Base-by-base conservation (phyloP, 2,329 filamentous ascomycete species). In the Cryphonectria naterciae region DNA sequence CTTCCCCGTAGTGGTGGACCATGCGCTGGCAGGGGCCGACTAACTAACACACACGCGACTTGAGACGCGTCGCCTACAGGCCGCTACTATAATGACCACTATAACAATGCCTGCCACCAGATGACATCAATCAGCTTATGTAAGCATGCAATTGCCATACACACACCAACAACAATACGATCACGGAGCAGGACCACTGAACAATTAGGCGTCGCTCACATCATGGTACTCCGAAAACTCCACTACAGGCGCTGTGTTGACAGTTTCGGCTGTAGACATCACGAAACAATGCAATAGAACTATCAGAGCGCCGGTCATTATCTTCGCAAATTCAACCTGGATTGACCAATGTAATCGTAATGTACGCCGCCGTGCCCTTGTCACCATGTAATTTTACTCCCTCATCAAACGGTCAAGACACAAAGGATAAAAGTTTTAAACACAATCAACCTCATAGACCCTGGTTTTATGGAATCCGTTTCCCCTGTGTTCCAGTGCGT, bases 301-400 rank as follows among this genome's bases (percentile, higher is more conserved):
- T 35, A 25, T 62, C 60, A 62, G 10, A 62, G 22, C 19, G 60
- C 60, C 17, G 22, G 60, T 35, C 15, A 32, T 17, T 15, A 28
- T 35, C 54, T 32, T 32, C 17, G 25, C 28, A 58, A 32, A 35
- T 28, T 28, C 28, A 58, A 58, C 54, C 63, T 72, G 39, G 61
- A 58, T 72, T 72, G 65, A 68, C 72, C 72, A 73, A 68, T 72
- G 66, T 73, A 73, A 68, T 68, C 67, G 69, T 41, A n/a, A 70
- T 67, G 61, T 70, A 68, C 70, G 64, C 67, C 72, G 58, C 62
- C 70, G 22, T 69, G 63, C 65, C 68, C 68, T 43, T 43, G 43
- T 63, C 58, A 32, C 49, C 32, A 37, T 56, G 37, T 67, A 54
- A 64, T 60, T 66, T 66, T 64, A 65, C 69, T 69, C 67, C 58